Evolutionary conservation across 2,329 filamentous ascomycete genomes (phyloP).

Genomic region (Mariannaea elegans): DNA sequence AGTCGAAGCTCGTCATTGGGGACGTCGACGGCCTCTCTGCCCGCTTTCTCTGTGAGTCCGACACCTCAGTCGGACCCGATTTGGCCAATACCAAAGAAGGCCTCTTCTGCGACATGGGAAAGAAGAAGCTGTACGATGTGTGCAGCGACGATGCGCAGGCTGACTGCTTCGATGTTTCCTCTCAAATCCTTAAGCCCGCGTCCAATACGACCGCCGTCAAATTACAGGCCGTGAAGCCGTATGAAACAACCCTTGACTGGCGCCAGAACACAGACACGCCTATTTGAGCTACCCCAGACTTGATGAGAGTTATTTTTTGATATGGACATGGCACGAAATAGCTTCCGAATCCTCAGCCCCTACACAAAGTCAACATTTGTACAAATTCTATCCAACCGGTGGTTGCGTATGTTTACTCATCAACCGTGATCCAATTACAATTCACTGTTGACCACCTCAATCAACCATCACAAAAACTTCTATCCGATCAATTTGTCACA

Average conservation of each 20-base stretch:
- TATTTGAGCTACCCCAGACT: background rate
- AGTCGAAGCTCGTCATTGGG: slow-evolving; percentile 1
- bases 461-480: too few species aligned
- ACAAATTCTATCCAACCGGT: too few species aligned
- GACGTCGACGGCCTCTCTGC: background rate
- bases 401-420: too few species aligned
- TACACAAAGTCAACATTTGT: too few species aligned
- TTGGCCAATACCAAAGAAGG: background rate
- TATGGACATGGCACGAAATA: too few species aligned
- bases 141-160: background rate
- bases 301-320: too few species aligned
- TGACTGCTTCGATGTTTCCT: background rate
- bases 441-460: too few species aligned
- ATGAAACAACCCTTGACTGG: background rate
- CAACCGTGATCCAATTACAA: too few species aligned
- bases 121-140: background rate
- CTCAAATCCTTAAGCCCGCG: background rate
- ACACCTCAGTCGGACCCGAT: background rate
- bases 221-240: background rate
- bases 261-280: background rate
- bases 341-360: too few species aligned
- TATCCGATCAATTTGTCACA: too few species aligned
- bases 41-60: slow-evolving; percentile 1
- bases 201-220: background rate
- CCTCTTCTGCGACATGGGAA: background rate